These are phyloP conservation scores for Bretschneidera sinensis DNA, from an alignment of 345 rosid species.

Conservation along the genomic window DNA sequence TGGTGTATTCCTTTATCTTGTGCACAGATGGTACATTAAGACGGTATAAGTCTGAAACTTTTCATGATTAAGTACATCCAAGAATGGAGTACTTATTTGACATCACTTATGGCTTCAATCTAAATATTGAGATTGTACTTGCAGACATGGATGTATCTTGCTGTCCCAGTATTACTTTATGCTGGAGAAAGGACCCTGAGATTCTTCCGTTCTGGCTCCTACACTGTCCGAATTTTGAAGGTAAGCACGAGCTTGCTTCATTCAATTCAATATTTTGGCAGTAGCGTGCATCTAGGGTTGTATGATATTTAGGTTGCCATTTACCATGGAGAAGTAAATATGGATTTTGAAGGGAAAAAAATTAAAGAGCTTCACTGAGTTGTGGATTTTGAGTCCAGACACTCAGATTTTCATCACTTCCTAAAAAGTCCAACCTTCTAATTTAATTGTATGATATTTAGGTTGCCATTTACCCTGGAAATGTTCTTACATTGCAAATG, in stretches of 20 bases:
- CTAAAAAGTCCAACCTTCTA: no score
- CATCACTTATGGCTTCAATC: neutral
- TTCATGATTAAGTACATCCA: conserved; percentile 1
- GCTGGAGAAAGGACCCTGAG: conserved; percentile 85
- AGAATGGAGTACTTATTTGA: neutral
- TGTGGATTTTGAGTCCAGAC: no score
- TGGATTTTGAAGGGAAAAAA: no score
- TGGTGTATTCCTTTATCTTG: conserved; percentile 68
- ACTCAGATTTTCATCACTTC: no score
- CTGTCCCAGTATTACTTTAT: conserved; percentile 73
- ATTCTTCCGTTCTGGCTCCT: conserved; percentile 80
- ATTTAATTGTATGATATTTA: conserved; percentile 14
- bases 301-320: conserved; percentile 20
- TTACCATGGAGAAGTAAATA: conserved; percentile 22
- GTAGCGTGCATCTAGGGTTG: neutral
- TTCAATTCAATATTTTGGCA: neutral
- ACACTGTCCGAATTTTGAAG: conserved; percentile 70
- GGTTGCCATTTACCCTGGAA: conserved; percentile 99
- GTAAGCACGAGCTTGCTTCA: conserved; percentile 30
- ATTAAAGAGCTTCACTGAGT: no score
- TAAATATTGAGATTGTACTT: conserved; percentile 7
- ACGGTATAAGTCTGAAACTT: conserved; percentile 49
- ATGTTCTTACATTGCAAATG: conserved; percentile 91
- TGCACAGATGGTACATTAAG: conserved; percentile 67
- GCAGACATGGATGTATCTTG: conserved; percentile 96